phyloP scores from a whole-genome alignment of 2,329 filamentous ascomycete species.

The Lasiodiplodia citricola region DNA sequence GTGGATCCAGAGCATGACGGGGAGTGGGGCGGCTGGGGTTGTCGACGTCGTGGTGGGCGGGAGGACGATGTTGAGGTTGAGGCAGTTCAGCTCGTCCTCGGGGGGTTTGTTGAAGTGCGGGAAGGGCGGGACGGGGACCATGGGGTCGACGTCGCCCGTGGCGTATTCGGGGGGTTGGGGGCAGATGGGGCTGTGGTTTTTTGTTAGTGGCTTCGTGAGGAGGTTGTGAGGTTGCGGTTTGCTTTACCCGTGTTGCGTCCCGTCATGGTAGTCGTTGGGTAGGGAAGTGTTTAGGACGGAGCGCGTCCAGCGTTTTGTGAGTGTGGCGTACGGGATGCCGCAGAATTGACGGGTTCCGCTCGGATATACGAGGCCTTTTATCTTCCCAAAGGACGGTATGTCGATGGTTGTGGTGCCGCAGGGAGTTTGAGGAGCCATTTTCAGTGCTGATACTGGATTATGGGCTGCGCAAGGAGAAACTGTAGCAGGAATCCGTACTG shows the following conservation, averaged over 20 bases:
- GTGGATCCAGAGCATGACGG: slow-evolving; percentile 43
- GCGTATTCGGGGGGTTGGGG: neutral
- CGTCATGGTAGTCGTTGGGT: neutral
- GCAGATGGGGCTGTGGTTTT: neutral
- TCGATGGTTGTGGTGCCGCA: neutral
- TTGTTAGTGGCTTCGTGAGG: neutral
- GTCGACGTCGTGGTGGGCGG: neutral
- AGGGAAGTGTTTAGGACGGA: neutral
- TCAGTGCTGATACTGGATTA: neutral
- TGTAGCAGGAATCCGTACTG: too few species aligned
- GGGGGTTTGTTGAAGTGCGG: neutral
- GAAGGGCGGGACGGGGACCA: neutral
- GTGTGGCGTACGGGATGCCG: neutral
- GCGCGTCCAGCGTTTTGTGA: neutral
- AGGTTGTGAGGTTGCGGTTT: neutral
- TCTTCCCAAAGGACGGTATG: neutral
- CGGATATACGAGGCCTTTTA: neutral
- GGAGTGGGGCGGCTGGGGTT: slow-evolving; percentile 32
- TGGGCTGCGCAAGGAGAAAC: neutral
- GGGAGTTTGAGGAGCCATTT: neutral
- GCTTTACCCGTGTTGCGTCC: neutral
- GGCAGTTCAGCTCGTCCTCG: neutral
- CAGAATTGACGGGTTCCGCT: slow-evolving; percentile 4
- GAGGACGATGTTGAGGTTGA: neutral
- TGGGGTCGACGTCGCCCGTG: neutral